Percentiles rank a stretch among this genome's conserved stretches.
phyloP scores from a whole-genome alignment of 352 stramenopile species.

The Elongisporangium undulatum region DNA sequence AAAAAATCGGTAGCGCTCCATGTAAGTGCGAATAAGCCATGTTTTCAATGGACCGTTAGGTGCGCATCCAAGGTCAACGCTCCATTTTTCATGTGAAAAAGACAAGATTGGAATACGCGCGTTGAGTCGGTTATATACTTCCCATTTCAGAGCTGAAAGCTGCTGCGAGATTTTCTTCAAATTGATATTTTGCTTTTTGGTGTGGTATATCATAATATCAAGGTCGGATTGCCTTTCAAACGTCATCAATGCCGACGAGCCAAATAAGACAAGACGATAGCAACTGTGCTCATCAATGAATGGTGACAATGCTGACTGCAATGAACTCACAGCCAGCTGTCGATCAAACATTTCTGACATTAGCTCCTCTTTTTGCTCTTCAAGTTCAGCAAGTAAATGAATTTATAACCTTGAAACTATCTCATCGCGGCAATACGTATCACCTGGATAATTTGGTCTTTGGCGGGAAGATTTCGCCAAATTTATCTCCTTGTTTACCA shows the following conservation, averaged over 20 bases:
- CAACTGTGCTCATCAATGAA: conserved; percentile 38
- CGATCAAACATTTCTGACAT: conserved; percentile 63
- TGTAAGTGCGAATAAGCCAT: conserved; percentile 61
- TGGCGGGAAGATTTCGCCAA: no score
- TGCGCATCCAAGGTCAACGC: conserved; percentile 52
- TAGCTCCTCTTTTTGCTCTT: conserved; percentile 38
- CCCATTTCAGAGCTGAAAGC: conserved; percentile 37
- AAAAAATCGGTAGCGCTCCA: conserved; percentile 62
- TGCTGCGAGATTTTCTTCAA: conserved; percentile 27
- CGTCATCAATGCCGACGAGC: conserved; percentile 63
- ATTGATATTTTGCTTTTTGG: conserved; percentile 11
- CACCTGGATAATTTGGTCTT: no score
- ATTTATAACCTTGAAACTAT: conserved; percentile 58
- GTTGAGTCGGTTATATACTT: conserved; percentile 9
- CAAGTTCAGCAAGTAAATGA: conserved; percentile 51
- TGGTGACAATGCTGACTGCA: conserved; percentile 29
- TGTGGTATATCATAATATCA: conserved; percentile 43
- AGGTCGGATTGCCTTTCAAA: conserved; percentile 79
- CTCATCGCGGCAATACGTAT: not conserved
- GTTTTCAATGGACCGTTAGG: conserved; percentile 70
- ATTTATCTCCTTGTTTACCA: conserved; percentile 31
- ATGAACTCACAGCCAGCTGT: conserved; percentile 38
- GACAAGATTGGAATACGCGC: conserved; percentile 51
- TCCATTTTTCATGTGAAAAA: conserved; percentile 63
- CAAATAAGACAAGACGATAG: conserved; percentile 49